Base-by-base conservation (phyloP, 495 filamentous ascomycete species). In the Aspergillus nidulans region DNA sequence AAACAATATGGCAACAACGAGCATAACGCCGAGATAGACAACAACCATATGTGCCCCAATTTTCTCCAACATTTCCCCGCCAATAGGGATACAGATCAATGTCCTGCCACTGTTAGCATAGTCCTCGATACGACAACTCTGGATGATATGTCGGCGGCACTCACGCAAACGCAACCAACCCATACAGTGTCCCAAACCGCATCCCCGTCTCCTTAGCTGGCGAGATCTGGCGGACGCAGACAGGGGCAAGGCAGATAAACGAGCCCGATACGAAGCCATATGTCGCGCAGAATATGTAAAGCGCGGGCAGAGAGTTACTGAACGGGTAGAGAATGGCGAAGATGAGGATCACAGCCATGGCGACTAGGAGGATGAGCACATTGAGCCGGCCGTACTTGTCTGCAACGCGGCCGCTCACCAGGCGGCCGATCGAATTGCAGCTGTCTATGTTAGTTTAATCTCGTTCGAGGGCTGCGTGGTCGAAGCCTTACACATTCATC, bases 381-480 rank as follows among this genome's bases (percentile, higher is more conserved):
- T 92, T 92, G 70, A 84, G 87, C 13, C 86, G 81, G 1, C 89
- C 89, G 46, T 88, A 62, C 46, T 76, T 80, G 64, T 94, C 89
- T 18, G 83, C 88, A 18, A 87, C 56, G 48, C 81, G 77, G 18
- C 86, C 87, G 5, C 87, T 87, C 1, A 89, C 56, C 30, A 90
- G 84, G 26, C 89, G 81, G 7, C 89, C 89, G 34, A 87, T 25
- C 6, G 63, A 68, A 36, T 67, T 72, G 49, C 55, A 63, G 18
- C 68, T 74, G 15, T 26, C 4, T 3, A 8, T 26, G 20, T 49
- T 23, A 52, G 26, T 28, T n/a, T 23, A 23, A 36, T 21, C 28
- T n/a, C 10, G 18, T 9, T 21, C 4, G 13, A 13, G 8, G 1
- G 44, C 23, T 15, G 3, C n/a, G 30, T 25, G 9, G 5, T 32